Conservation (phyloP, 495 filamentous ascomycete genomes). For the Hypoxylon fuscum region DNA sequence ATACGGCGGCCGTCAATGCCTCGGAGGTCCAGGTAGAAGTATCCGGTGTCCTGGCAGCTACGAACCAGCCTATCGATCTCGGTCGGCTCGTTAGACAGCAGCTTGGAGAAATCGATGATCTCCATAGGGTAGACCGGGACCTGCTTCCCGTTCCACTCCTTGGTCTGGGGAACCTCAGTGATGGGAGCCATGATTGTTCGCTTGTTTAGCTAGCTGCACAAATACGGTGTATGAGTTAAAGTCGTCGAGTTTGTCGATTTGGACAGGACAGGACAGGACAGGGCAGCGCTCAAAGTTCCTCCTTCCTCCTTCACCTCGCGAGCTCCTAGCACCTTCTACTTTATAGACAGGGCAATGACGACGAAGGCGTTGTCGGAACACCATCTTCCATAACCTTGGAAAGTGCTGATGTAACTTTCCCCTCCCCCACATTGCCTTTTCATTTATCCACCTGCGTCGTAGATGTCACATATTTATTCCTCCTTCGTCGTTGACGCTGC, state of each 20-base stretch:
- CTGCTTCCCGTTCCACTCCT: slow-evolving; percentile 60
- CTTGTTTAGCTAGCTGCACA: slow-evolving; percentile 11
- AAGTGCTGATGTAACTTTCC: slow-evolving; percentile 39
- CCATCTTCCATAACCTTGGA: slow-evolving; percentile 36
- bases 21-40: slow-evolving; percentile 65
- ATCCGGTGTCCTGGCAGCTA: slow-evolving; percentile 59
- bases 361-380: slow-evolving; percentile 30
- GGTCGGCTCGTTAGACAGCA: slow-evolving; percentile 58
- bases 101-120: slow-evolving; percentile 56
- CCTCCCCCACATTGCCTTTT: slow-evolving; percentile 34
- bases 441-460: slow-evolving; percentile 39
- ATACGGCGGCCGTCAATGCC: slow-evolving; percentile 58
- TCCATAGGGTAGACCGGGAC: slow-evolving; percentile 62
- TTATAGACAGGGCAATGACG: slow-evolving; percentile 35
- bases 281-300: slow-evolving; percentile 5
- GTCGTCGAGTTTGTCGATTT: slow-evolving; percentile 16
- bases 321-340: slow-evolving; percentile 15
- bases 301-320: slow-evolving; percentile 4
- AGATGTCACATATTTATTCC: slow-evolving; percentile 24
- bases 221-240: not conserved
- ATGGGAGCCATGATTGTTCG: slow-evolving; percentile 50
- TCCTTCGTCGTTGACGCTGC: slow-evolving; percentile 10
- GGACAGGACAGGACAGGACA: too few relatives aligned
- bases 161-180: slow-evolving; percentile 52
- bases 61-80: slow-evolving; percentile 60